Conservation (phyloP, 2,329 filamentous ascomycete species). For the Tolypocladium ovalisporum region DNA sequence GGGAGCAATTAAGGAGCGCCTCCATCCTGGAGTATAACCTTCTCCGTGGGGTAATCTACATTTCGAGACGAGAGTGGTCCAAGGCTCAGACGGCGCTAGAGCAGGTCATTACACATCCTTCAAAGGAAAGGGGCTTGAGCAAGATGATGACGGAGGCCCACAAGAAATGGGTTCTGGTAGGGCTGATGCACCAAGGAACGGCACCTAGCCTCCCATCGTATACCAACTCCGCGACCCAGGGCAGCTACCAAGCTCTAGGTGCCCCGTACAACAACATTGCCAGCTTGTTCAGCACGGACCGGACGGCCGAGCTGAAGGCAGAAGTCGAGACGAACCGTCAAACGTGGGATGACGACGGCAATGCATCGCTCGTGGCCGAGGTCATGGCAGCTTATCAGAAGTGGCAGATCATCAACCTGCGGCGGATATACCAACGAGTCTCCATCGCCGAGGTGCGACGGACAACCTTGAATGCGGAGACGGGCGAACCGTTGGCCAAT, state of each 20-base stretch:
- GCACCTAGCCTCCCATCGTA: constrained; percentile 43
- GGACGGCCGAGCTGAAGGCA: constrained; percentile 46
- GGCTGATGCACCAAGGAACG: constrained; percentile 59
- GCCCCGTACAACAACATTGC: constrained; percentile 64
- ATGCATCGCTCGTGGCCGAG: constrained; percentile 57
- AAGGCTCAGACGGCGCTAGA: constrained; percentile 52
- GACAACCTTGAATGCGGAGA: constrained; percentile 43
- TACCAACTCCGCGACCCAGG: constrained; percentile 40
- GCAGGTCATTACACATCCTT: constrained; percentile 56
- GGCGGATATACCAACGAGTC: constrained; percentile 56
- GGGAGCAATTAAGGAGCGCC: constrained; percentile 36
- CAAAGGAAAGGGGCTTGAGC: constrained; percentile 50
- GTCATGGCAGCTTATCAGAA: constrained; percentile 62
- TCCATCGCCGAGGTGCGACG: constrained; percentile 41
- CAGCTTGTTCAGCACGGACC: constrained; percentile 49
- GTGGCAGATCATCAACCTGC: constrained; percentile 64
- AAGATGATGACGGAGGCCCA: constrained; percentile 81
- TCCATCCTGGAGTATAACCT: constrained; percentile 59
- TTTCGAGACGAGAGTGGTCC: constrained; percentile 48
- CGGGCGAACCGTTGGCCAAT: constrained; percentile 29
- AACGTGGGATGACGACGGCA: constrained; percentile 62
- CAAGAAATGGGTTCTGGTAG: constrained; percentile 79
- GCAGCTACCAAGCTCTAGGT: constrained; percentile 45
- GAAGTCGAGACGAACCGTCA: constrained; percentile 48
- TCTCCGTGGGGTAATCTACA: constrained; percentile 53